Conservation (phyloP, 768 basidiomycete genomes). For the Boletus rubescentipes region DNA sequence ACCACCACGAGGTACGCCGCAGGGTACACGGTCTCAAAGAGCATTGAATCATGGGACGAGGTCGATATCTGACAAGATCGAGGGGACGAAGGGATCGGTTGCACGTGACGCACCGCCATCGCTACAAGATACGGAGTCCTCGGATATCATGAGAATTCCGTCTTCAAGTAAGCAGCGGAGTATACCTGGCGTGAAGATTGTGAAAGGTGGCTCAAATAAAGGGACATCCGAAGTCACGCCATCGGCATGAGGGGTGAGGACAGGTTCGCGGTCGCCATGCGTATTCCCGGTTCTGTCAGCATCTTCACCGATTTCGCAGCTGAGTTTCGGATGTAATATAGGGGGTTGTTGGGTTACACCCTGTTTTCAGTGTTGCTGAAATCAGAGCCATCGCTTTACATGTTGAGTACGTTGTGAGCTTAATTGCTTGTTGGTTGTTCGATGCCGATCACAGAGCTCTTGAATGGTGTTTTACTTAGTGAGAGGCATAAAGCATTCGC, state of each 20-base stretch:
- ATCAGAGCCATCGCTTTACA: slow-evolving; percentile 1
- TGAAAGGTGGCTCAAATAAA: slow-evolving; percentile 22
- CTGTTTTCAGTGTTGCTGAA: slow-evolving; percentile 3
- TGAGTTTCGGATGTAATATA: slow-evolving; percentile 5
- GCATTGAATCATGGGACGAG: neutral
- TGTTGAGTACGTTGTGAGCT: neutral
- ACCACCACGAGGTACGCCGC: neutral
- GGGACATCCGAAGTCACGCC: slow-evolving; percentile 7
- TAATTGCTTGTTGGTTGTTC: neutral
- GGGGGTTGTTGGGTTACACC: neutral
- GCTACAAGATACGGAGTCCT: slow-evolving; percentile 8
- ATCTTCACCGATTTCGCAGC: slow-evolving; percentile 3
- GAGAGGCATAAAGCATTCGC: slow-evolving; percentile 9
- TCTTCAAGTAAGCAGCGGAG: slow-evolving; percentile 25
- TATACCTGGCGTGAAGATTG: slow-evolving; percentile 35
- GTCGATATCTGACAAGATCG: neutral
- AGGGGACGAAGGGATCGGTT: neutral
- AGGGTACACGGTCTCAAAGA: slow-evolving; percentile 1
- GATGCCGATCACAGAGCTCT: neutral
- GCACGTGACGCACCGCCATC: neutral
- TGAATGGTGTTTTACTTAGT: neutral
- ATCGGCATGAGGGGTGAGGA: slow-evolving; percentile 6
- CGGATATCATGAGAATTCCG: slow-evolving; percentile 14
- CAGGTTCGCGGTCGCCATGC: neutral
- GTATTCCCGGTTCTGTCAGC: neutral